Conservation (phyloP, 345 rosid species). For the Syzygium oleosum region DNA sequence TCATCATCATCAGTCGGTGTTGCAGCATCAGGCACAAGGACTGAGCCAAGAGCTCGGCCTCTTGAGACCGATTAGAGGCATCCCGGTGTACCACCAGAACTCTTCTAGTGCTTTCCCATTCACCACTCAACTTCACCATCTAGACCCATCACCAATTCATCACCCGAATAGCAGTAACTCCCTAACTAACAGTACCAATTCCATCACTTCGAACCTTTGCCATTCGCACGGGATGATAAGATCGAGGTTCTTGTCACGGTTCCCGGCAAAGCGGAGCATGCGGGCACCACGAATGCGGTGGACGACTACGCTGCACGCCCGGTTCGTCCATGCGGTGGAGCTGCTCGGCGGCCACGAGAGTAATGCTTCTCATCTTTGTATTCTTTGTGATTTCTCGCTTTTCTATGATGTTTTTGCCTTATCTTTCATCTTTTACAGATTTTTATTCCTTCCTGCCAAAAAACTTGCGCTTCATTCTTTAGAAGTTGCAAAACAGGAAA, state of each 20-base stretch:
- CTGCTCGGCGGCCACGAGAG: conserved; percentile 99
- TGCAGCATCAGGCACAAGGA: conserved; percentile 4
- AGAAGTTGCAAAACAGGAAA: not conserved
- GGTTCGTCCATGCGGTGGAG: conserved; percentile 98
- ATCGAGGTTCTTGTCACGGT: conserved; percentile 58
- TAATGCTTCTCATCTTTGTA: conserved; percentile 16
- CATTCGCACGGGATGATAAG: conserved; percentile 49
- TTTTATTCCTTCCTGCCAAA: not conserved
- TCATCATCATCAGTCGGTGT: conserved; percentile 15
- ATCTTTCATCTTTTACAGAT: not conserved
- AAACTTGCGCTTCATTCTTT: not conserved
- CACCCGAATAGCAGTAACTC: not conserved
- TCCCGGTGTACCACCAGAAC: conserved; percentile 71
- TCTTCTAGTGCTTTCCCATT: not conserved
- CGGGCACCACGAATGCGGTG: conserved; percentile 92
- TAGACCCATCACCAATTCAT: not conserved
- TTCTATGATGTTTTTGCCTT: not conserved
- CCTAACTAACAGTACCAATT: not conserved
- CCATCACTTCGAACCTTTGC: conserved; percentile 9
- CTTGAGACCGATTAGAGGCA: conserved; percentile 84
- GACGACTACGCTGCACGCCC: conserved; percentile 97
- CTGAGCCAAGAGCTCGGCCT: conserved; percentile 56
- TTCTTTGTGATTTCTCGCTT: not conserved
- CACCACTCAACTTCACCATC: not conserved
- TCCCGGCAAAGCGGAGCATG: conserved; percentile 52